Conservation (phyloP, 169 alveolate genomes). For the Miamiensis avidus region DNA sequence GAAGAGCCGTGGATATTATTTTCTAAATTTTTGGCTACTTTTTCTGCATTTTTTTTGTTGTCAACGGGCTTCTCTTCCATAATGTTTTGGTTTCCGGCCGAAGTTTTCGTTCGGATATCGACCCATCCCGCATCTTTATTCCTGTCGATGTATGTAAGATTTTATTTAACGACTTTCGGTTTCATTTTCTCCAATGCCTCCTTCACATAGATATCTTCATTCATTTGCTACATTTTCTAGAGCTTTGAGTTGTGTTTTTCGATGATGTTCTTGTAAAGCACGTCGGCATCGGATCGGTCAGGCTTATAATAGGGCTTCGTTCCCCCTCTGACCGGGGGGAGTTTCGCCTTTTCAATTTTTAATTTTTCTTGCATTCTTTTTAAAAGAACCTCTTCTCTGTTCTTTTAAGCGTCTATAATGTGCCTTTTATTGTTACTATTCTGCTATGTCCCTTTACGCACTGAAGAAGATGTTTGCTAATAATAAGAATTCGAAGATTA, state of each 20-base stretch:
- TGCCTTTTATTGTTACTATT: not conserved
- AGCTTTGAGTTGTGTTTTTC: not conserved
- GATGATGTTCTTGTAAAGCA: not conserved
- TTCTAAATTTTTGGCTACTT: not conserved
- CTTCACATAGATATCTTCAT: not conserved
- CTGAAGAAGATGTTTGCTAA: not conserved
- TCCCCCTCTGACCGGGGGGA: not conserved
- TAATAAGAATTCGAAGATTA: not conserved
- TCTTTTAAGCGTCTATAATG: not conserved
- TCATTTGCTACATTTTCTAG: not conserved
- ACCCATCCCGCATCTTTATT: not conserved
- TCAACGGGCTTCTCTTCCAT: not conserved
- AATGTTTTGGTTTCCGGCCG: not conserved
- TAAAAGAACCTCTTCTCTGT: not conserved
- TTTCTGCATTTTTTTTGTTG: not conserved
- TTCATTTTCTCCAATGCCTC: not conserved
- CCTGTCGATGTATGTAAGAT: not conserved
- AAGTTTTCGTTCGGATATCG: not conserved
- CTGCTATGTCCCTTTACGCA: not conserved
- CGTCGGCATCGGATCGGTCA: not conserved
- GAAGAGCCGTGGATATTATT: not conserved
- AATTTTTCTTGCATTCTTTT: not conserved
- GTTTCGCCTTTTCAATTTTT: not conserved
- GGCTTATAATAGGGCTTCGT: not conserved
- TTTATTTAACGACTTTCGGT: not conserved